Base-by-base conservation (phyloP, 345 rosid species). In the Noccaea bulbosa region DNA sequence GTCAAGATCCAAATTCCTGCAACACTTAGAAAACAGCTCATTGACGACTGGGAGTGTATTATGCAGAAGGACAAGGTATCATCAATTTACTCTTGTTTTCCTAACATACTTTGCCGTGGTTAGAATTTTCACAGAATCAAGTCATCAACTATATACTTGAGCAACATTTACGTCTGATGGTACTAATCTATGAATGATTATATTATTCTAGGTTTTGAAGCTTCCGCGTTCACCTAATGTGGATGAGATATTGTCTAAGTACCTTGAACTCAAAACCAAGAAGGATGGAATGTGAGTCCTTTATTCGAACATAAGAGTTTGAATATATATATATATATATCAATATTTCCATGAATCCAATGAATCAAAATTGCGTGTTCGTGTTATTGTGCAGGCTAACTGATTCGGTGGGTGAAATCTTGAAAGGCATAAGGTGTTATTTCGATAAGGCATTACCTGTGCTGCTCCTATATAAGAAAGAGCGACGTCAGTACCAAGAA, bases 201-300 rank as follows among this genome's bases (percentile, higher is more conserved):
- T 79, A 81, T 86, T 4, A 51, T 4, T 57, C 2, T 24, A 94
- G 99, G 87, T 91, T 78, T 84, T 94, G 75, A 92, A 87, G 81
- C 96, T 94, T 82, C 99, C 99, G 2, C 86, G 98, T 6, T 82
- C 90, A 6, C 97, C 98, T 17, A 94, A 46, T 72, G 87, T 94
- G 32, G 98, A 94, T 81, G 96, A 92, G 54, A 85, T 94, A 70
- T 79, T 94, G 77, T 69, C 92, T 4, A 91, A 86, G 74, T 91
- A 88, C 82, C 89, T 89, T 15, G 97, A 91, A 35, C 79, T 88
- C 86, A 83, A 81, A 76, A 85, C 89, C 72, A 94, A 91, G 83
- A 91, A 94, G 77, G 98, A 91, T 70, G 90, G 88, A 81, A 76
- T 77, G 99, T 89, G 74, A 83, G 96, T 81, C 66, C 9, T 55